A percentile compares a stretch with the other conserved stretches of the same genome.
These are phyloP conservation scores for Daldinia concentrica DNA, from an alignment of 495 filamentous ascomycete species.

Conservation along the genomic window DNA sequence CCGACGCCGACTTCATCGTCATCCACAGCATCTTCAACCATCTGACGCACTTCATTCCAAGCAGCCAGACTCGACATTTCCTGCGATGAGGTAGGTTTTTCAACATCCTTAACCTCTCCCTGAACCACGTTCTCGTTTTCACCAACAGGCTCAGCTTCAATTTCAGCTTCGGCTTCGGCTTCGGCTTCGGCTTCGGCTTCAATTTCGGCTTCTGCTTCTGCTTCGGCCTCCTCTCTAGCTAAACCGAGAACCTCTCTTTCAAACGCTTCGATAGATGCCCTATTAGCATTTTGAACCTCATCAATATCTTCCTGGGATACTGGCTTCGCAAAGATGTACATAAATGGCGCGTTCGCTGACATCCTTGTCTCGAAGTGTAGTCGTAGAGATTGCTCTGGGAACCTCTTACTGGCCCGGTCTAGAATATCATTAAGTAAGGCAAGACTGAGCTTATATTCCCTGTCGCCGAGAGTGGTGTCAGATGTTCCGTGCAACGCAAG, in stretches of 20 bases:
- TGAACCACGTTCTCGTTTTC: conserved; percentile 36
- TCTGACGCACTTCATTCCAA: conserved; percentile 64
- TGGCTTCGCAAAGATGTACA: conserved; percentile 91
- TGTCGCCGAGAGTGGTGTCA: conserved; percentile 74
- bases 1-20: conserved; percentile 61
- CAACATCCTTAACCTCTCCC: conserved; percentile 37
- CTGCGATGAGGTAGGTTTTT: conserved; percentile 35
- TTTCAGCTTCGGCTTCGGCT: conserved; percentile 1
- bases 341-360: conserved; percentile 63
- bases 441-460: conserved; percentile 86
- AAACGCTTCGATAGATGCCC: conserved; percentile 70
- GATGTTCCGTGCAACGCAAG: conserved; percentile 76
- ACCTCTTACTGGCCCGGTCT: conserved; percentile 75
- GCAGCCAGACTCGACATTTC: conserved; percentile 41
- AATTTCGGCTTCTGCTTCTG: background rate
- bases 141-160: background rate
- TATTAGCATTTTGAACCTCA: conserved; percentile 73
- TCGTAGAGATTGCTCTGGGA: conserved; percentile 77
- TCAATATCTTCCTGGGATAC: conserved; percentile 76
- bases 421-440: conserved; percentile 79
- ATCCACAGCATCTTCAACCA: conserved; percentile 64
- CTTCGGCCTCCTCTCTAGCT: conserved; percentile 41
- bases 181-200: background rate
- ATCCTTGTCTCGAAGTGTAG: conserved; percentile 86
- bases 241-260: conserved; percentile 70